These are phyloP conservation scores for Xylaria cubensis DNA, from an alignment of 495 filamentous ascomycete genomes.

Conservation along the genomic window DNA sequence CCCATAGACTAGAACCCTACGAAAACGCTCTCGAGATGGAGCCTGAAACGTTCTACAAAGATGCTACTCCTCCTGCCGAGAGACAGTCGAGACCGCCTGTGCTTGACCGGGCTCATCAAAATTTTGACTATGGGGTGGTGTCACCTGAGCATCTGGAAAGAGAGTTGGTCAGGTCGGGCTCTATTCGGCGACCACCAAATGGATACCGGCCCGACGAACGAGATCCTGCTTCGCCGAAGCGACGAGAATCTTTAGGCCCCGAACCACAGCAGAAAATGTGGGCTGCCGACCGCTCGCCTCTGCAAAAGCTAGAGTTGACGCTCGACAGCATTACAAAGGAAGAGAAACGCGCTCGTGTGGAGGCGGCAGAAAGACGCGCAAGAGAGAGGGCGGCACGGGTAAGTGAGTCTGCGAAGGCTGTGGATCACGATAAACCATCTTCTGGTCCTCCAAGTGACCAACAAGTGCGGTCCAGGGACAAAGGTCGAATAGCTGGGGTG, in stretches of 20 bases:
- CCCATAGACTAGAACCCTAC: slow-evolving; percentile 34
- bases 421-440: slow-evolving; percentile 27
- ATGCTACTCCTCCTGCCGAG: slow-evolving; percentile 41
- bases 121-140: slow-evolving; percentile 34
- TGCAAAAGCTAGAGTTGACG: slow-evolving; percentile 90
- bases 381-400: slow-evolving; percentile 56
- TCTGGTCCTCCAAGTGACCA: slow-evolving; percentile 28
- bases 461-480: slow-evolving; percentile 31
- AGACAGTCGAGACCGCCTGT: slow-evolving; percentile 39
- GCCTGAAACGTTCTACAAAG: slow-evolving; percentile 48
- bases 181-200: slow-evolving; percentile 34
- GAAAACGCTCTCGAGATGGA: slow-evolving; percentile 43
- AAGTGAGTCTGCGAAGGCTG: slow-evolving; percentile 36
- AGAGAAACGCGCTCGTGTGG: slow-evolving; percentile 81
- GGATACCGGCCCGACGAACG: slow-evolving; percentile 24
- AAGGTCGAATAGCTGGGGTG: slow-evolving; percentile 23
- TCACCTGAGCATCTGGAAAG: slow-evolving; percentile 25
- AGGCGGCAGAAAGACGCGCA: slow-evolving; percentile 74
- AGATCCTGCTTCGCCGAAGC: slow-evolving; percentile 33
- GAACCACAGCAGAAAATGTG: slow-evolving; percentile 56
- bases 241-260: slow-evolving; percentile 34
- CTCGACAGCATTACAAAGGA: slow-evolving; percentile 90
- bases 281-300: slow-evolving; percentile 81
- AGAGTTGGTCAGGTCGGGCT: slow-evolving; percentile 31
- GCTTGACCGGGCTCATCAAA: slow-evolving; percentile 42